Evolutionary conservation across 768 basidiomycete genomes (phyloP), one percentile per base, ranked within the genome.

Genomic region (Lentinula guzmanii): DNA sequence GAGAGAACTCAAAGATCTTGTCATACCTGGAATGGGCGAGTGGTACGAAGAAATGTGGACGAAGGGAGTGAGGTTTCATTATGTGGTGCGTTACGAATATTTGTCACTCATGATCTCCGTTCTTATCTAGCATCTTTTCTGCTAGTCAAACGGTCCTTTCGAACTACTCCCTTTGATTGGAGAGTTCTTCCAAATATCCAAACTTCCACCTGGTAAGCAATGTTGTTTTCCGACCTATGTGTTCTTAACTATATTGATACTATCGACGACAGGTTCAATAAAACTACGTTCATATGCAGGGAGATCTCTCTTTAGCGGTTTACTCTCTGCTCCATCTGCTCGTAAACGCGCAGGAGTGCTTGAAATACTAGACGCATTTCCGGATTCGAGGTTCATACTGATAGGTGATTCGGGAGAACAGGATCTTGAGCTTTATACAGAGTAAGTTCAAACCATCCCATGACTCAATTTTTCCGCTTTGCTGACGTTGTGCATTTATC

Each of bases 381-480:
- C 85, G 0, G 77, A 85, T 43, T 85, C 90, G 1, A 77, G 74
- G 42, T 97, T 98, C 74, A 72, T 98, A 68, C 82, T 95, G 53
- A 79, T 98, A 43, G 96, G 96, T 6, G 96, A 98, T 71, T 86
- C 88, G 0, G 96, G 95, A 37, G 96, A 98, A 70, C 95, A 97
- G 66, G 96, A 98, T 73, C 75, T 98, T 48, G 95, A 98, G 71
- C 78, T 98, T 1, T 98, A 98, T 70, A 79, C 87, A 13, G 78
- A 85, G 82, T 82, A 65, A n/a, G 78, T 37, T 37, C 24, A 33
- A 10, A n/a, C 35, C 42, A 16, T 53, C n/a, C 35, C 10, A 3
- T 16, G 7, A 1, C 6, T 9, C 16, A 37, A 37, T n/a, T 21
- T 31, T 31, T 52, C 28, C 35, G 15, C 39, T 42, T 34, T 55